A percentile compares a stretch with the other conserved stretches of the same genome.
These are phyloP conservation scores for Fraxinus pennsylvanica DNA, from an alignment of 257 asterid species.

Conservation along the genomic window DNA sequence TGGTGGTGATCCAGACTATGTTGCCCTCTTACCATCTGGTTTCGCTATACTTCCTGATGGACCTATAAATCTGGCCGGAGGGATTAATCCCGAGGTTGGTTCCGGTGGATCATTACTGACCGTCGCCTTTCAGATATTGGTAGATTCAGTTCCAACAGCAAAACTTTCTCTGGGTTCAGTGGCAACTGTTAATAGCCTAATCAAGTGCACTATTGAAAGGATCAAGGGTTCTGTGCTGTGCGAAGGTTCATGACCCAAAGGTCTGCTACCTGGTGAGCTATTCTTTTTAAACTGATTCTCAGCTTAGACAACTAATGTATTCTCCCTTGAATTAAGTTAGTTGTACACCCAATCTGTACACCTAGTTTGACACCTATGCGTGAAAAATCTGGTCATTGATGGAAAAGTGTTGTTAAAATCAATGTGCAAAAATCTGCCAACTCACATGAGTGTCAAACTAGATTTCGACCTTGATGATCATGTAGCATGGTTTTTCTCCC, in stretches of 20 bases:
- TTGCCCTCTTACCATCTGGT: slow-evolving; percentile 92
- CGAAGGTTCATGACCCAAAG: slow-evolving; percentile 37
- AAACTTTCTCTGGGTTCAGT: slow-evolving; percentile 78
- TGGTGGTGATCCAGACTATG: slow-evolving; percentile 97
- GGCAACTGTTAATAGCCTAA: slow-evolving; percentile 74
- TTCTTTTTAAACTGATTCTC: not conserved
- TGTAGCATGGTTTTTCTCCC: not conserved
- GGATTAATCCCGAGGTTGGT: slow-evolving; percentile 42
- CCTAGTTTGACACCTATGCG: too few relatives aligned
- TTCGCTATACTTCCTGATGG: slow-evolving; percentile 94
- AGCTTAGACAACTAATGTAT: not conserved
- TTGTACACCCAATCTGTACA: too few relatives aligned
- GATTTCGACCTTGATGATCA: too few relatives aligned
- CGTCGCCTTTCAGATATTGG: slow-evolving; percentile 77
- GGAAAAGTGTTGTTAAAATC: too few relatives aligned
- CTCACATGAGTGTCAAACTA: too few relatives aligned
- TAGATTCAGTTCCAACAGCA: slow-evolving; percentile 75
- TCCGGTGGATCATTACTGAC: slow-evolving; percentile 70
- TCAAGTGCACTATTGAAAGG: slow-evolving; percentile 79
- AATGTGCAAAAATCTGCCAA: too few relatives aligned
- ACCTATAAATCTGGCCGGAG: slow-evolving; percentile 37
- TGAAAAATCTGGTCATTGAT: too few relatives aligned
- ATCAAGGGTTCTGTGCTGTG: slow-evolving; percentile 65
- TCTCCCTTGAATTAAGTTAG: not conserved
- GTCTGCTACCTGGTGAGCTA: slow-evolving; percentile 23